Conservation (phyloP, 139 green algal genomes). For the Tetraselmis chui region DNA sequence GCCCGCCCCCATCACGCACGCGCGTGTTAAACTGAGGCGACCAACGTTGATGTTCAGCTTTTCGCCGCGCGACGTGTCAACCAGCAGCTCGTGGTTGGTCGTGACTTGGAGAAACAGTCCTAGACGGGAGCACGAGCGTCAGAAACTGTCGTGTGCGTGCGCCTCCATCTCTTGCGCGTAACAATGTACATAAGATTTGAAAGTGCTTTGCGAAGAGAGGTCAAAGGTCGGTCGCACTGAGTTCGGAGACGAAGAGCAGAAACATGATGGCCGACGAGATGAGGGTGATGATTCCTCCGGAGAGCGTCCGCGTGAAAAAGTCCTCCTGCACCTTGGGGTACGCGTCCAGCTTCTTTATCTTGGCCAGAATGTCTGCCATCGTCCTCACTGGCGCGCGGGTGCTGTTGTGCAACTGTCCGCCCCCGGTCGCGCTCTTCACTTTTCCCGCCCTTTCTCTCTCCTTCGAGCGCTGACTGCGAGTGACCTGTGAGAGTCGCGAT, state of each 20-base stretch:
- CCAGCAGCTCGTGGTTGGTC: constrained; percentile 70
- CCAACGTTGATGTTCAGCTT: constrained; percentile 82
- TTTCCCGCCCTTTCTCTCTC: too few species aligned
- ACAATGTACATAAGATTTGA: constrained; percentile 1
- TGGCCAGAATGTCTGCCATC: constrained; percentile 1
- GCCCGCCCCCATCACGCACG: too few species aligned
- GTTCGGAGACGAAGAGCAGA: constrained; percentile 85
- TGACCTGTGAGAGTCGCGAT: too few species aligned
- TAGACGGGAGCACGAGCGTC: too few species aligned
- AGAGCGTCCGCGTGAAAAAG: constrained; percentile 82
- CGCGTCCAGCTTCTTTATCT: constrained; percentile 60
- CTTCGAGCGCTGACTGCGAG: too few species aligned
- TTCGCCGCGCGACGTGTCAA: constrained; percentile 82
- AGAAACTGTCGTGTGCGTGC: too few species aligned
- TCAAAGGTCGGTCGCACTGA: constrained; percentile 62
- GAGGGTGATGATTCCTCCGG: constrained; percentile 91
- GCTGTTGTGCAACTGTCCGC: too few species aligned
- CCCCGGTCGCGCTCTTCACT: too few species aligned
- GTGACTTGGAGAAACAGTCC: constrained; percentile 63
- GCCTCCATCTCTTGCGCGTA: too few species aligned
- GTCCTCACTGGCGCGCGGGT: too few species aligned
- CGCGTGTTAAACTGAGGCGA: too few species aligned
- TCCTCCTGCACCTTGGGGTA: constrained; percentile 91
- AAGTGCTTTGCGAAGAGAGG: not conserved
- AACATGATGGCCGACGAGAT: constrained; percentile 78